Conservation (phyloP, 352 stramenopile species). For the Saprolegnia parasitica region DNA sequence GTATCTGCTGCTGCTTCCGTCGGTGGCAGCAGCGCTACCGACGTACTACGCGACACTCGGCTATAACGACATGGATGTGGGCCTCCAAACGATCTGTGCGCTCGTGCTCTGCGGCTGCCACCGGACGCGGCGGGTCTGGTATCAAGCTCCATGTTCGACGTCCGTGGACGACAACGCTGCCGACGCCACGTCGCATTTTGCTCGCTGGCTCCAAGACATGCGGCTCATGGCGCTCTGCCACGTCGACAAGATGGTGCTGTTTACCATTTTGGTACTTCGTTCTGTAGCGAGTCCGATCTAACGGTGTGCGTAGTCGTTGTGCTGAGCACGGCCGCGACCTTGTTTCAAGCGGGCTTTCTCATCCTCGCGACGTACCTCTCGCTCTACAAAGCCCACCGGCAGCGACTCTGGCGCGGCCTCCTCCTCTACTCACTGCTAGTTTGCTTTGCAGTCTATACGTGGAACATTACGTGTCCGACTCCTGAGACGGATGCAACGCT, state of each 20-base stretch:
- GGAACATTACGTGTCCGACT: constrained; percentile 62
- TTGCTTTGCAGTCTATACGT: constrained; percentile 71
- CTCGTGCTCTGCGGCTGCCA: constrained; percentile 72
- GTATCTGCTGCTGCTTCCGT: constrained; percentile 65
- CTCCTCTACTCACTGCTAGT: constrained; percentile 63
- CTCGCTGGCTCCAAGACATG: constrained; percentile 64
- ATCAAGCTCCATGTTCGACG: not conserved
- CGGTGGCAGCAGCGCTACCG: constrained; percentile 35
- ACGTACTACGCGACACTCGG: constrained; percentile 56
- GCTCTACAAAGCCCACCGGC: constrained; percentile 74
- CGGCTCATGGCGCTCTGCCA: constrained; percentile 72
- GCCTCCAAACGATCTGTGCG: constrained; percentile 66
- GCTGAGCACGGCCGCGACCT: constrained; percentile 71
- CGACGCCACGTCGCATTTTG: constrained; percentile 49
- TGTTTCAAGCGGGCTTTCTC: constrained; percentile 81
- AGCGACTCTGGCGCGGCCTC: constrained; percentile 72
- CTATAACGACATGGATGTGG: constrained; percentile 70
- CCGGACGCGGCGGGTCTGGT: constrained; percentile 28
- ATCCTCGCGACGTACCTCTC: constrained; percentile 73
- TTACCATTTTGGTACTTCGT: constrained; percentile 81
- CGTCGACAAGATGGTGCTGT: constrained; percentile 69
- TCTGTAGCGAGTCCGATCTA: too few relatives aligned
- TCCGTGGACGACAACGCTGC: not conserved
- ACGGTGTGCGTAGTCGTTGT: constrained; percentile 55
- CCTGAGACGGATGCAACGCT: constrained; percentile 29